These are phyloP conservation scores for Helichrysum umbraculigerum DNA, from an alignment of 129 eudicot genomes.

Conservation along the genomic window DNA sequence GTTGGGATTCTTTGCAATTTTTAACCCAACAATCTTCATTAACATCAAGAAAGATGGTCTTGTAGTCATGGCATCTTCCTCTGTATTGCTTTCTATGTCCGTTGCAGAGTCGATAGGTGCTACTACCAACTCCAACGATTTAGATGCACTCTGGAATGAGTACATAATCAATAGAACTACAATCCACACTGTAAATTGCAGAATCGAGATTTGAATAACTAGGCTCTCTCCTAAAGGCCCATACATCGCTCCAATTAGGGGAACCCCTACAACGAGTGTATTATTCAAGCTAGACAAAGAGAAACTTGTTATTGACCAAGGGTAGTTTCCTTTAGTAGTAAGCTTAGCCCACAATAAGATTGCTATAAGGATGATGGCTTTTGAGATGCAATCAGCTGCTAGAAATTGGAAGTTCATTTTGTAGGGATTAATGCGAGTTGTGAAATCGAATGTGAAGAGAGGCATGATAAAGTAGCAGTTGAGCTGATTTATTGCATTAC, in stretches of 20 bases:
- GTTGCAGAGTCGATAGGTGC: constrained; percentile 1
- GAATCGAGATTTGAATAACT: constrained; percentile 48
- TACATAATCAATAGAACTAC: constrained; percentile 41
- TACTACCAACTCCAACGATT: constrained; percentile 32
- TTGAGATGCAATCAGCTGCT: constrained; percentile 46
- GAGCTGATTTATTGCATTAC: constrained; percentile 65
- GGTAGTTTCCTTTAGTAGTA: constrained; percentile 33
- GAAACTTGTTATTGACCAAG: constrained; percentile 66
- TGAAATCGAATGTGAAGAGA: constrained; percentile 57
- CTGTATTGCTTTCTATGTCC: constrained; percentile 35
- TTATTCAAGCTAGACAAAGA: constrained; percentile 48
- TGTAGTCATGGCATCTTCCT: neutral
- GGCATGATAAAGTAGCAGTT: constrained; percentile 57
- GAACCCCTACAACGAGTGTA: constrained; percentile 65
- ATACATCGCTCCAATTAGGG: constrained; percentile 62
- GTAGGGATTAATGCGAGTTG: constrained; percentile 45
- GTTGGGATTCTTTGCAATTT: constrained; percentile 68
- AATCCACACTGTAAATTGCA: constrained; percentile 57
- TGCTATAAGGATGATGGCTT: constrained; percentile 28
- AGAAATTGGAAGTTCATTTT: constrained; percentile 53
- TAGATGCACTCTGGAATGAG: constrained; percentile 34
- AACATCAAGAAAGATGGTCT: constrained; percentile 45
- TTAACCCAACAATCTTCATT: constrained; percentile 56
- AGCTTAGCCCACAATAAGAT: constrained; percentile 56
- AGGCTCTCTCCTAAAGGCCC: constrained; percentile 48